Conservation (phyloP, 176 grass and related monocot species). For the Dendrocalamus sinicus region DNA sequence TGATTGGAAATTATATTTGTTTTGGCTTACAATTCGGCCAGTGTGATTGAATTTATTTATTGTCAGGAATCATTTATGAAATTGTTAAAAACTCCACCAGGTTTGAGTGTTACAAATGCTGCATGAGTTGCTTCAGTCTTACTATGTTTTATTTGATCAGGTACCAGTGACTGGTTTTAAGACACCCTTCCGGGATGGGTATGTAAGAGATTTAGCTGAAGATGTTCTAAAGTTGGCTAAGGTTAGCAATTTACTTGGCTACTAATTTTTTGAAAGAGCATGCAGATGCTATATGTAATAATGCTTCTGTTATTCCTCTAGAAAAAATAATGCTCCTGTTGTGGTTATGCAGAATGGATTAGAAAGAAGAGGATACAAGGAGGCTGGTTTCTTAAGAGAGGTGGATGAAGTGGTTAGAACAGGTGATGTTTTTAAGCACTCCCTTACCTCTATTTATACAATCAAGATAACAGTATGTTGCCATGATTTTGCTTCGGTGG, state of each 20-base stretch:
- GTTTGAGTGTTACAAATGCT: not conserved
- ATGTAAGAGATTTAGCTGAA: conserved; percentile 85
- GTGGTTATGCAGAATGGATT: conserved; percentile 75
- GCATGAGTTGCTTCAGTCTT: not conserved
- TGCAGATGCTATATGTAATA: conserved; percentile 32
- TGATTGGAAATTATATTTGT: conserved; percentile 3
- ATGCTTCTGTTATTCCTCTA: not conserved
- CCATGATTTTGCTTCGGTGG: not conserved
- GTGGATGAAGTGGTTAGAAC: conserved; percentile 73
- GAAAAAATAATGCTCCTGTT: conserved; percentile 18
- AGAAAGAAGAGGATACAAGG: conserved; percentile 99
- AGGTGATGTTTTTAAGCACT: conserved; percentile 43
- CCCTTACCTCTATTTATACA: not conserved
- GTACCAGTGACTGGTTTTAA: conserved; percentile 87
- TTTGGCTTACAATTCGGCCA: not conserved
- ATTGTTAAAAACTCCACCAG: not conserved
- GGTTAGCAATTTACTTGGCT: conserved; percentile 46
- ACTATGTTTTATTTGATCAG: conserved; percentile 42
- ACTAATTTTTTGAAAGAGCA: not conserved
- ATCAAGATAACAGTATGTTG: not conserved
- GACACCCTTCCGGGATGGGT: conserved; percentile 89
- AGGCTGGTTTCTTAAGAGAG: conserved; percentile 88
- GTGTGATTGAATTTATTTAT: not conserved
- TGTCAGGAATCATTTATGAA: not conserved
- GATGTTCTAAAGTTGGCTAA: conserved; percentile 88